A percentile compares a stretch with the other conserved stretches of the same genome.
phyloP scores from a whole-genome alignment of 345 rosid genomes.

The Pseudoturritis turrita region DNA sequence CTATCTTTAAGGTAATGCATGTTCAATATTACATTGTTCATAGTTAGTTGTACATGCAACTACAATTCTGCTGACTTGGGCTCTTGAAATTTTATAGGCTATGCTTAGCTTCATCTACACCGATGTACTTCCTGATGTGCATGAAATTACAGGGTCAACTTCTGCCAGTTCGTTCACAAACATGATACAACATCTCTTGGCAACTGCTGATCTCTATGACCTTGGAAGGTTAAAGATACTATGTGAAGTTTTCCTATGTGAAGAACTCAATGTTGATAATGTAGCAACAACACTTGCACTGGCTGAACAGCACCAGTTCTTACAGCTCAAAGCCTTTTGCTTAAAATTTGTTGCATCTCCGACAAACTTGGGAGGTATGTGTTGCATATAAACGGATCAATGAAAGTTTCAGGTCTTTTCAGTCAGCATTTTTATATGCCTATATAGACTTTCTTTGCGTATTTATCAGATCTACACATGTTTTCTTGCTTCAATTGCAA shows the following conservation, averaged over 20 bases:
- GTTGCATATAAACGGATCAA: slow-evolving; percentile 29
- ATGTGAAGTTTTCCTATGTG: slow-evolving; percentile 79
- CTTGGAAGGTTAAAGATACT: slow-evolving; percentile 72
- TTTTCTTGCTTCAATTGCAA: not conserved
- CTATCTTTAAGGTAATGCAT: slow-evolving; percentile 74
- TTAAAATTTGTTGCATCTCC: slow-evolving; percentile 80
- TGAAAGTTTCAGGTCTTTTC: slow-evolving; percentile 34
- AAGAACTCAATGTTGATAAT: slow-evolving; percentile 62
- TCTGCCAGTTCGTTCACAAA: slow-evolving; percentile 57
- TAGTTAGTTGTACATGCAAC: not conserved
- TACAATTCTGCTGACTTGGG: slow-evolving; percentile 7
- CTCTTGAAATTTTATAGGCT: slow-evolving; percentile 44
- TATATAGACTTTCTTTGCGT: not conserved
- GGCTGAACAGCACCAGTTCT: slow-evolving; percentile 89
- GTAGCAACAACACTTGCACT: slow-evolving; percentile 93
- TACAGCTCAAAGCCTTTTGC: slow-evolving; percentile 74
- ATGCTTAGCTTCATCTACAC: slow-evolving; percentile 86
- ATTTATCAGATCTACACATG: not conserved
- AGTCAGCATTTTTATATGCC: not conserved
- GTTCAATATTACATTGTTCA: not conserved
- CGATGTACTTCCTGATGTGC: slow-evolving; percentile 72
- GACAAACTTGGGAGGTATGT: slow-evolving; percentile 76
- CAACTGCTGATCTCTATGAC: slow-evolving; percentile 82
- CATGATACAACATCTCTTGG: slow-evolving; percentile 89
- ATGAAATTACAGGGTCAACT: slow-evolving; percentile 60